Base-by-base conservation (phyloP, 257 asterid species). In the Lycium barbarum region DNA sequence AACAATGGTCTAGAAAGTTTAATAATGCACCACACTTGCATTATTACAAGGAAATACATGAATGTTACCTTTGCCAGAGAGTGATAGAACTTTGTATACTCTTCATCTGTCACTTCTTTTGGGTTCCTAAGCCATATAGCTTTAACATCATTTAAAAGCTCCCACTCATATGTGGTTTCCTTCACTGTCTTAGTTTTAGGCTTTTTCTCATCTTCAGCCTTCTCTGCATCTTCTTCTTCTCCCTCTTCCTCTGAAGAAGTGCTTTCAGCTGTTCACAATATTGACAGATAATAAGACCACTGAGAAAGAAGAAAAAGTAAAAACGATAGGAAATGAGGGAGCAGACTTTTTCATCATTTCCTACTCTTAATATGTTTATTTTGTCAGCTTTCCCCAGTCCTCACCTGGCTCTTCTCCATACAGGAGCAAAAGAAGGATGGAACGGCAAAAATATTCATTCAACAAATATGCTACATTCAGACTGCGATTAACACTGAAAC, bases 51-150 rank as follows among this genome's bases (percentile, higher is more conserved):
- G 17, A 8, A 70, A 35, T 45, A 20, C 22, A 87, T 83, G 84
- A 63, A 36, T 73, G 14, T 51, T 84, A 94, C 98, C 98, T 95
- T 95, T 68, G 99, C 89, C 83, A 95, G 88, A 67, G 99, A 89
- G 88, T 91, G 99, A 88, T 95, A 95, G 88, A 95, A 95, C 84
- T 92, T 94, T 0, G 89, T 86, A 70, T 95, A 95, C 83, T 95
- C 99, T 90, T 95, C 99, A 3, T 95, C 97, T 1, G 97, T 93
- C 86, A 95, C 99, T 88, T 95, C 99, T 89, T 93, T 95, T 15
- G 98, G 99, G 85, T 38, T 95, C 74, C 99, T 89, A 51, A 95
- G 87, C 99, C 99, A 95, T 83, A 95, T 93, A 88, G 99, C 99
- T 89, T 94, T 95, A 87, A 95, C 88, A 63, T 95, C 97, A 87